Evolutionary conservation across 495 filamentous ascomycete genomes (phyloP).

Genomic region (Pseudoneurospora amorphoporcata): DNA sequence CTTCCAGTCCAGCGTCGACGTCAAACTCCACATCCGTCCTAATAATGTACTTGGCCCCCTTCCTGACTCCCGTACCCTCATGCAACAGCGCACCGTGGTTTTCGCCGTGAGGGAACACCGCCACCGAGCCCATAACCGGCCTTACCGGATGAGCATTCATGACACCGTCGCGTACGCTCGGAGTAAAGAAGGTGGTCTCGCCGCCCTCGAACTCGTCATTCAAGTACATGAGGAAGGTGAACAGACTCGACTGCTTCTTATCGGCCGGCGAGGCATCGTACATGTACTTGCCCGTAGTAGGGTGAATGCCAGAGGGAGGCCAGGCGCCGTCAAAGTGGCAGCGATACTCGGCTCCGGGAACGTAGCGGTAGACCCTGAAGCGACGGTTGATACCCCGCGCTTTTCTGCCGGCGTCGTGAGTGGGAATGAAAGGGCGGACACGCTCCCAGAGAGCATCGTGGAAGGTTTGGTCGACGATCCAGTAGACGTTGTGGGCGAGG

Average conservation of each 20-base stretch:
- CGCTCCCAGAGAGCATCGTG: conserved; percentile 32
- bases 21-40: conserved; percentile 40
- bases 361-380: conserved; percentile 40
- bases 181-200: conserved; percentile 42
- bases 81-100: conserved; percentile 32
- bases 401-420: conserved; percentile 23
- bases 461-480: conserved; percentile 35
- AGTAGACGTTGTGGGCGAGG: conserved; percentile 44
- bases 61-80: conserved; percentile 37
- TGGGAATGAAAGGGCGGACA: conserved; percentile 28
- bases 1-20: conserved; percentile 16
- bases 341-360: conserved; percentile 40
- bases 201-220: conserved; percentile 43
- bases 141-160: conserved; percentile 39
- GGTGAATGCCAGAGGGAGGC: conserved; percentile 33
- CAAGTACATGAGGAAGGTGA: conserved; percentile 42
- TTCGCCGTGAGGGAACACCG: conserved; percentile 40
- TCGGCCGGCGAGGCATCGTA: conserved; percentile 34
- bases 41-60: conserved; percentile 39
- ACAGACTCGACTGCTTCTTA: conserved; percentile 36
- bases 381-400: conserved; percentile 36
- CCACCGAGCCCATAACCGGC: conserved; percentile 36
- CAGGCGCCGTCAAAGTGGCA: conserved; percentile 39
- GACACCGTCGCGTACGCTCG: conserved; percentile 29
- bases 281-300: conserved; percentile 27